Conservation (phyloP, 75 land plant genomes). For the Sequoia sempervirens region DNA sequence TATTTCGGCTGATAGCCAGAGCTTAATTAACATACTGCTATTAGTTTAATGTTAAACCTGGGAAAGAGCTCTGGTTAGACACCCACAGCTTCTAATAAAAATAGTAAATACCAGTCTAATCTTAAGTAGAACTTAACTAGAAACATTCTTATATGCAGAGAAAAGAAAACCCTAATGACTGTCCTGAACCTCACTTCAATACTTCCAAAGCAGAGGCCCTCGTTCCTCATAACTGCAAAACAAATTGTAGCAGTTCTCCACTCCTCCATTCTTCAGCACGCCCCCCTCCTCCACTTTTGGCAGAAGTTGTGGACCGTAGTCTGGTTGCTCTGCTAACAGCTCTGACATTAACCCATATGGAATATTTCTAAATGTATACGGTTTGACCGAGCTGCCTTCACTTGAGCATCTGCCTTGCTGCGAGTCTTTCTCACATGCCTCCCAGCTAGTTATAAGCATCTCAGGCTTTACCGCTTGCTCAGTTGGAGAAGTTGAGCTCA, state of each 20-base stretch:
- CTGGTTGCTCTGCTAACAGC: not conserved
- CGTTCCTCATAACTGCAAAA: not conserved
- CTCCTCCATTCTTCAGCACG: not conserved
- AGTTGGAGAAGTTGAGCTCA: not conserved
- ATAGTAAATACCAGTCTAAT: no score
- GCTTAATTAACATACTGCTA: no score
- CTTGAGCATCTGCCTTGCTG: not conserved
- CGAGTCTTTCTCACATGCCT: not conserved
- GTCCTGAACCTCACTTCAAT: not conserved
- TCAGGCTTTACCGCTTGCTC: not conserved
- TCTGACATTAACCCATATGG: no score
- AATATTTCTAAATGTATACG: not conserved
- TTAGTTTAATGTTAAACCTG: not conserved
- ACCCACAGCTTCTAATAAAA: not conserved
- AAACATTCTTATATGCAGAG: no score
- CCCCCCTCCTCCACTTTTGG: not conserved
- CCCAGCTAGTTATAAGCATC: not conserved
- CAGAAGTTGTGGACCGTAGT: not conserved
- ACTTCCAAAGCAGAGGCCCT: not conserved
- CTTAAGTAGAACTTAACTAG: no score
- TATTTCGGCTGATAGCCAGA: no score
- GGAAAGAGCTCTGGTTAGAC: not conserved
- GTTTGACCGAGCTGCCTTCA: not conserved
- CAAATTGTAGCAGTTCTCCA: not conserved
- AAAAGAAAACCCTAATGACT: no score